These are phyloP conservation scores for Magnolia changhungtana DNA, from an alignment of 164 flowering plant species.

Conservation along the genomic window DNA sequence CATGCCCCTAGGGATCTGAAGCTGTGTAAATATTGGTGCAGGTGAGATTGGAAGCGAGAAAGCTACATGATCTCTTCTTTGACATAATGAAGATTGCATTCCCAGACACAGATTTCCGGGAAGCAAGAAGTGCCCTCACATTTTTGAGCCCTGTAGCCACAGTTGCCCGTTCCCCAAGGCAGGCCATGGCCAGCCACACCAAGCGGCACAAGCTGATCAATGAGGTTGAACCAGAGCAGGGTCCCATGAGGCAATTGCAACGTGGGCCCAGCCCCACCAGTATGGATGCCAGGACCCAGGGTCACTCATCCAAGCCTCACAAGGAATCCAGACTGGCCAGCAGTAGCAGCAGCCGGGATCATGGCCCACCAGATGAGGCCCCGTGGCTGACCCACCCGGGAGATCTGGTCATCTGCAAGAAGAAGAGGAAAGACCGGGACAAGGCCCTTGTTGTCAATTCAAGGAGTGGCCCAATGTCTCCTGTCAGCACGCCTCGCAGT, in stretches of 20 bases:
- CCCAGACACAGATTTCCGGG: conserved; percentile 82
- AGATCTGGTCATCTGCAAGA: conserved; percentile 91
- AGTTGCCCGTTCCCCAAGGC: conserved; percentile 46
- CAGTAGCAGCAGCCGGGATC: conserved; percentile 42
- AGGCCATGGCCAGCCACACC: conserved; percentile 28
- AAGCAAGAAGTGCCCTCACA: conserved; percentile 52
- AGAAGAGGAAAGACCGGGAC: conserved; percentile 92
- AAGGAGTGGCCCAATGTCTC: conserved; percentile 64
- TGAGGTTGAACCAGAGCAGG: conserved; percentile 51
- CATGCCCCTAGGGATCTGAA: neutral
- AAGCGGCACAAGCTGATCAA: conserved; percentile 55
- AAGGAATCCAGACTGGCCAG: conserved; percentile 60
- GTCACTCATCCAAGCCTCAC: conserved; percentile 29
- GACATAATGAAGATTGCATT: conserved; percentile 76
- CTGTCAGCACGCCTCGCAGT: conserved; percentile 38
- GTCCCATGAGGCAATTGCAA: conserved; percentile 33
- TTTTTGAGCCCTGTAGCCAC: conserved; percentile 49
- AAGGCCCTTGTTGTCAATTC: conserved; percentile 43
- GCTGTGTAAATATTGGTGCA: conserved; percentile 23
- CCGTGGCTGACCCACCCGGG: conserved; percentile 78
- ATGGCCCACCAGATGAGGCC: conserved; percentile 35
- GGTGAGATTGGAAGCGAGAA: conserved; percentile 88
- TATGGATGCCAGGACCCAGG: conserved; percentile 42
- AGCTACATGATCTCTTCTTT: conserved; percentile 84
- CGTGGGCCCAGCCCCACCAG: conserved; percentile 28